Evolutionary conservation across 148 eudicot genomes (phyloP), one percentile per base, ranked within the genome.

Genomic region (Beta vulgaris): DNA sequence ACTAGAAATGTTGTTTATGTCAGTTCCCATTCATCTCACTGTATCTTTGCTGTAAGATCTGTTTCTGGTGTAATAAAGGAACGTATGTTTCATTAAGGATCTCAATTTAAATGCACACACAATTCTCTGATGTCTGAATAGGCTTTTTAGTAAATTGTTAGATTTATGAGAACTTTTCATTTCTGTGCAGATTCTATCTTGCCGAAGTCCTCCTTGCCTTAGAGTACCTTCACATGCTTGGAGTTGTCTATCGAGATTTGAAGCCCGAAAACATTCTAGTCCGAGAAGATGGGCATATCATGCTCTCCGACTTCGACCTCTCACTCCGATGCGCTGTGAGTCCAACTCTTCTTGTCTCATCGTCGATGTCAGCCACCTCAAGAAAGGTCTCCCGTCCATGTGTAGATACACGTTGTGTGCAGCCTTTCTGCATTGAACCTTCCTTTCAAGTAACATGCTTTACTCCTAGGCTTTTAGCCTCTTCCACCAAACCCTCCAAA

Each of bases 161-260:
- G 26, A 59, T 32, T 44, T 42, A 46, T 2, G 23, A 42, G 19
- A 29, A 32, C 34, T 58, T 7, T 69, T 48, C 35, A 26, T 40
- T 55, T 61, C 32, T 61, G 74, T 84, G 77, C 85, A 93, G 97
- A 82, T 91, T 91, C 78, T 91, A 91, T 72, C 89, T 88, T 36
- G 97, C 98, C 44, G 98, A 91, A 80, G 97, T 91, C 61, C 97
- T 91, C 37, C 97, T 91, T 67, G 97, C 97, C 49, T 78, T 94
- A 31, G 98, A 93, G 71, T 93, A 93, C 76, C 73, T 93, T 37
- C 98, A 91, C 84, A 93, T 93, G 98, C 94, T 93, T 36, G 98
- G 98, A 42, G 88, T 93, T 36, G 82, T 93, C 48, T 93, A 93
- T 80, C 87, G 98, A 57, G 98, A 93, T 76, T 74, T 93, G 54